phyloP scores from a whole-genome alignment of 2,329 filamentous ascomycete genomes.

The Curvularia verruculosa region DNA sequence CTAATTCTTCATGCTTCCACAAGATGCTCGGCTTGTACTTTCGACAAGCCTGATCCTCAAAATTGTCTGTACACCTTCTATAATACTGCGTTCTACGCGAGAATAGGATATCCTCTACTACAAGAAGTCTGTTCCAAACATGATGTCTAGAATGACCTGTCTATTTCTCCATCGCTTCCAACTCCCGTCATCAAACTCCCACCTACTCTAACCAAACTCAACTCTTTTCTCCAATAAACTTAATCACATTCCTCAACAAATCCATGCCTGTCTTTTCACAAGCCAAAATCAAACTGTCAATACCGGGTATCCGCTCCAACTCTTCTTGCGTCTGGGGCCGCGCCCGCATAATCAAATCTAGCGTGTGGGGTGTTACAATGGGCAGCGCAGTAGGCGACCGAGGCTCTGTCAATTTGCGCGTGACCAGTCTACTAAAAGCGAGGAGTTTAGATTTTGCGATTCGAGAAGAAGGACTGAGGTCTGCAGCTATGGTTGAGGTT shows the following conservation, averaged over 20 bases:
- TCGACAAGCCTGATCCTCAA: background rate
- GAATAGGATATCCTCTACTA: background rate
- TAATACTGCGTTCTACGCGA: background rate
- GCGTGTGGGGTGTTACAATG: constrained; percentile 28
- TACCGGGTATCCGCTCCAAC: constrained; percentile 32
- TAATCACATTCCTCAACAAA: constrained; percentile 35
- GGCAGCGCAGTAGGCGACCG: constrained; percentile 4
- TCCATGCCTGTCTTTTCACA: constrained; percentile 30
- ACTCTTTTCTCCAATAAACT: constrained; percentile 20
- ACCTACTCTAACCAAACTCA: background rate
- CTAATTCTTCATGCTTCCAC: background rate
- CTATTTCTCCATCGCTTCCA: background rate
- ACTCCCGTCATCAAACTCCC: background rate
- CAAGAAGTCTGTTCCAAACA: background rate
- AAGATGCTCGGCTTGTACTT: background rate
- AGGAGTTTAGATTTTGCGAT: constrained; percentile 32
- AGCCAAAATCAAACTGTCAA: constrained; percentile 28
- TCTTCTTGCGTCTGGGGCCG: constrained; percentile 33
- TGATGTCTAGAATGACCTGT: background rate
- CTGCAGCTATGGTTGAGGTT: background rate
- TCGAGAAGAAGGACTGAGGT: constrained; percentile 1
- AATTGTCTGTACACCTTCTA: background rate
- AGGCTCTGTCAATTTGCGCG: constrained; percentile 17
- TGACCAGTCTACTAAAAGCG: constrained; percentile 38
- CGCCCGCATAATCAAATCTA: constrained; percentile 28